Base-by-base conservation (phyloP, 202 grass and related monocot species). In the Miscanthus sacchariflorus region DNA sequence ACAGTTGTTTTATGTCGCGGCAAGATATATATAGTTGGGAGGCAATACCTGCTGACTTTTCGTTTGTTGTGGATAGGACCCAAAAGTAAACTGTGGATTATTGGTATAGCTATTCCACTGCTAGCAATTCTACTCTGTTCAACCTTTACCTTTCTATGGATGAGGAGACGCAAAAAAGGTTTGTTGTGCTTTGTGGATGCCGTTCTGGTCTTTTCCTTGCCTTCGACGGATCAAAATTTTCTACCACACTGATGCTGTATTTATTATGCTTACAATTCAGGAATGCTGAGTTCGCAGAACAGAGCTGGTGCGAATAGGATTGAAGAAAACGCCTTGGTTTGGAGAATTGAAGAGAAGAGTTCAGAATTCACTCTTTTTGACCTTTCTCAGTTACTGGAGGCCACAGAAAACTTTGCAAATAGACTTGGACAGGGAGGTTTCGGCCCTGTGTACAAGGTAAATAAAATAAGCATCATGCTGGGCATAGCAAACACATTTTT, bases 361-460 rank as follows among this genome's bases (percentile, higher is more conserved):
- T 80, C 75, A 5, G 90, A 88, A 30, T 91, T 87, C 27, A 28
- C 69, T 11, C 48, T 88, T 7, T 85, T 85, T 72, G 72, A 82
- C 59, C 49, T 88, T 5, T 40, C 46, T 11, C 68, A 49, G 42
- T 43, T 91, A 25, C 24, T 79, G 40, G 21, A 54, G 13, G 90
- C 90, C 1, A 91, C 90, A 44, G 27, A 8, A 5, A 83, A 86
- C 23, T 91, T 88, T 73, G 72, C 83, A 1, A 91, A 91, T 52
- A 77, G 76, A 72, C 86, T 88, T 46, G 90, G 90, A 12, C 7
- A 85, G 77, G 86, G 86, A 45, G 90, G 85, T 4, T 92, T 92
- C 28, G 90, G 90, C n/a, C 82, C 83, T 58, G 90, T 92, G 28
- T 89, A 89, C 28, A 92, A 89, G 86, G 90, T 92, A 80, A 56